Conservation (phyloP, 306 rosid genomes). For the Chamaecrista fasciculata region DNA sequence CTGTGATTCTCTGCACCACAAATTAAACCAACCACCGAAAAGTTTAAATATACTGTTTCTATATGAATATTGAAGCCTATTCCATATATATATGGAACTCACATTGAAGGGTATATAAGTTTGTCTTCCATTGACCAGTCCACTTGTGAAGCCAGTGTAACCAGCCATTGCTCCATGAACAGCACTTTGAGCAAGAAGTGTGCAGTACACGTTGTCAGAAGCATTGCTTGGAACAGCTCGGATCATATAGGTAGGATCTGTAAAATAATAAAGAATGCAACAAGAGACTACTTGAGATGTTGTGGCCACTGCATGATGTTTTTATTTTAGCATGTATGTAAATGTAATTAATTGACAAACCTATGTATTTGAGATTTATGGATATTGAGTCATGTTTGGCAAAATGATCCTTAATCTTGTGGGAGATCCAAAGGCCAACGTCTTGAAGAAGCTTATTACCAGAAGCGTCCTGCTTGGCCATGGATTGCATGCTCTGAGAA, state of each 20-base stretch:
- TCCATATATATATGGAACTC: conserved; percentile 35
- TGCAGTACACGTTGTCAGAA: conserved; percentile 88
- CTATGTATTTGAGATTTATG: conserved; percentile 88
- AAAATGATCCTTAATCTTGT: conserved; percentile 82
- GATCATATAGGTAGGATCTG: conserved; percentile 98
- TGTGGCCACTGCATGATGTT: not conserved
- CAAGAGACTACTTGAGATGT: too few relatives aligned
- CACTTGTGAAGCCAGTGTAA: conserved; percentile 76
- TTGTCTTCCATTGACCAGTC: conserved; percentile 90
- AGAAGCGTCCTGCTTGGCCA: conserved; percentile 67
- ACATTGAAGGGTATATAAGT: conserved; percentile 83
- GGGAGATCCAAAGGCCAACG: conserved; percentile 88
- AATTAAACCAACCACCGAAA: not conserved
- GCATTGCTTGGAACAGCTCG: conserved; percentile 93
- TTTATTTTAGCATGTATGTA: too few relatives aligned
- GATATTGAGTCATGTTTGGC: conserved; percentile 39
- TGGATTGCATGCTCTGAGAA: conserved; percentile 50
- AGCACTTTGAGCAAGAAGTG: conserved; percentile 93
- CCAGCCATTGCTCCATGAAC: conserved; percentile 99
- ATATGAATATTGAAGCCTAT: too few relatives aligned
- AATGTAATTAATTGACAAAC: too few relatives aligned
- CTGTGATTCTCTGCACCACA: conserved; percentile 67
- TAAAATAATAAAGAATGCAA: conserved; percentile 6
- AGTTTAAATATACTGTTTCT: too few relatives aligned
- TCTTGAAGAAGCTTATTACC: conserved; percentile 94